A percentile compares a stretch with the other conserved stretches of the same genome.
phyloP scores from a whole-genome alignment of 2,329 filamentous ascomycete species.

The Ceratocystis cubensis region DNA sequence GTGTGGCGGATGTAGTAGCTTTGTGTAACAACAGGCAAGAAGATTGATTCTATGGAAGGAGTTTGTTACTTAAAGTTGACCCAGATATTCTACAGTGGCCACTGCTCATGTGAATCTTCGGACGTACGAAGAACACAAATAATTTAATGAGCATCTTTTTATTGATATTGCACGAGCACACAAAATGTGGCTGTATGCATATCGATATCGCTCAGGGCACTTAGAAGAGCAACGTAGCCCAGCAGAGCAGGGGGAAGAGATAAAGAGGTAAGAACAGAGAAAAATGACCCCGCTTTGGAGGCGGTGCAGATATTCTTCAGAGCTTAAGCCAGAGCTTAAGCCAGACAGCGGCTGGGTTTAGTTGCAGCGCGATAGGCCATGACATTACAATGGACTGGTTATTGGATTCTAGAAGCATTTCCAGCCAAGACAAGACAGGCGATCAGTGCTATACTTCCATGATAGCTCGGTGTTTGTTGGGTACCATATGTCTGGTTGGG shows the following conservation, averaged over 20 bases:
- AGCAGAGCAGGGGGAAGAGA: background rate
- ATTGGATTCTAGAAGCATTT: background rate
- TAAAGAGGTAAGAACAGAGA: background rate
- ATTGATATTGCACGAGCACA: too few relatives aligned
- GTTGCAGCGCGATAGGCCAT: background rate
- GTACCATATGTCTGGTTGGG: too few relatives aligned
- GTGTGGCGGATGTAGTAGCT: background rate
- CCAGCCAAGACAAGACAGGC: too few relatives aligned
- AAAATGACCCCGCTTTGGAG: conserved; percentile 1
- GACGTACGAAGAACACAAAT: background rate
- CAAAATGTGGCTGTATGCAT: too few relatives aligned
- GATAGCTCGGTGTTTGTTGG: too few relatives aligned
- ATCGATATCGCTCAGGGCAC: too few relatives aligned
- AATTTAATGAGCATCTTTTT: background rate
- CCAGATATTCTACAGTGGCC: background rate
- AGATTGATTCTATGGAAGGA: background rate
- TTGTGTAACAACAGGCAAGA: background rate
- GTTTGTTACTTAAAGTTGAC: background rate
- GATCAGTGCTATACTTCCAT: too few relatives aligned
- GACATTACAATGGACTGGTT: background rate
- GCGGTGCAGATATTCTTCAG: conserved; percentile 6
- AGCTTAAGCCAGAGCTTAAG: background rate
- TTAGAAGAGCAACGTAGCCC: background rate
- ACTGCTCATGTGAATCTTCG: too few relatives aligned
- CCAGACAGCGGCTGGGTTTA: background rate